A percentile compares a stretch with the other conserved stretches of the same genome.
Evolutionary conservation across 2,329 filamentous ascomycete species (phyloP).

Genomic region (Periconia digitata): DNA sequence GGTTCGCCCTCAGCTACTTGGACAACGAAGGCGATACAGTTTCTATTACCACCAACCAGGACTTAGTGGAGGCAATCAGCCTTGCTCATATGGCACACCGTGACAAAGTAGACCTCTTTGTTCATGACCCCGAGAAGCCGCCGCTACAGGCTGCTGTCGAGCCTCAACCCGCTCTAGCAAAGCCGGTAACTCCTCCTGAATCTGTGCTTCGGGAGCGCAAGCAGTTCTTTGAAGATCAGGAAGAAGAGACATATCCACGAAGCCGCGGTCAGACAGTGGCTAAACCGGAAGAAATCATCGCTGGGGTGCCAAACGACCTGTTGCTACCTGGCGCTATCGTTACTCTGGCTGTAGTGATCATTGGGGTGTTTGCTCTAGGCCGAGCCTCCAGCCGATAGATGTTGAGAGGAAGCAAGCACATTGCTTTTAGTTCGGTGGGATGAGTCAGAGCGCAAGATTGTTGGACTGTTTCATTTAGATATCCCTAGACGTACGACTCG

Average conservation of each 20-base stretch:
- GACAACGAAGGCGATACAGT: conserved; percentile 97
- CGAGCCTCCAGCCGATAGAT: conserved; percentile 59
- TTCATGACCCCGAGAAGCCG: conserved; percentile 90
- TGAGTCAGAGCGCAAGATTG: conserved; percentile 4
- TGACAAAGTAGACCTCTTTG: conserved; percentile 96
- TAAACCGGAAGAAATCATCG: conserved; percentile 76
- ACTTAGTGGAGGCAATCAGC: conserved; percentile 85
- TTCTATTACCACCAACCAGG: conserved; percentile 93
- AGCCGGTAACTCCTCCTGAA: conserved; percentile 56
- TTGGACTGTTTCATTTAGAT: conserved; percentile 19
- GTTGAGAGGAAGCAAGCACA: not conserved
- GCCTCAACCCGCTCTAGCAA: conserved; percentile 56
- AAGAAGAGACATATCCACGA: conserved; percentile 55
- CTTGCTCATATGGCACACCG: conserved; percentile 74
- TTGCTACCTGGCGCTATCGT: conserved; percentile 92
- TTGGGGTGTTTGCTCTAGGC: conserved; percentile 87
- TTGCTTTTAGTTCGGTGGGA: not conserved
- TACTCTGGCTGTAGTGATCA: conserved; percentile 90
- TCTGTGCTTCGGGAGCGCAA: conserved; percentile 52
- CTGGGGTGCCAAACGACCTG: conserved; percentile 90
- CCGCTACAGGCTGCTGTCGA: conserved; percentile 68
- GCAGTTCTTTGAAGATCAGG: conserved; percentile 55
- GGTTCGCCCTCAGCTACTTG: conserved; percentile 91
- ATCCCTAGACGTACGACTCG: conserved; percentile 19
- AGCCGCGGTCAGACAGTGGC: conserved; percentile 48